These are phyloP conservation scores for Arthrobotrys iridis DNA, from an alignment of 2,329 filamentous ascomycete genomes.

Conservation along the genomic window DNA sequence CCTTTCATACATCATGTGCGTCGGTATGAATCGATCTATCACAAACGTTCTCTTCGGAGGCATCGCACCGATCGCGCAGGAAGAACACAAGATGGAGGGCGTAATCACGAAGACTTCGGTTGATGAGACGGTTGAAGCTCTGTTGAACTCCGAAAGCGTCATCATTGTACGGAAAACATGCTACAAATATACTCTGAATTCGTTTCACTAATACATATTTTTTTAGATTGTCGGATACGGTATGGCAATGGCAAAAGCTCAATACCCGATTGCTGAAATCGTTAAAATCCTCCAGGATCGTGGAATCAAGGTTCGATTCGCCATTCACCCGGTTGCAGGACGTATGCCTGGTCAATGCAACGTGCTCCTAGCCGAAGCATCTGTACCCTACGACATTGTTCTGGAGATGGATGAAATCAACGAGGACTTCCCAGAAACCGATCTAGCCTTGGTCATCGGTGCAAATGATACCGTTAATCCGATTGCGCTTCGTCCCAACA, in stretches of 20 bases:
- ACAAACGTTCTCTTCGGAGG: constrained; percentile 90
- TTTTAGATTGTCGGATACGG: constrained; percentile 79
- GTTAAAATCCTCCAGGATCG: constrained; percentile 76
- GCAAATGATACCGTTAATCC: constrained; percentile 95
- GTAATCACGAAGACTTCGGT: constrained; percentile 79
- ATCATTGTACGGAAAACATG: constrained; percentile 71
- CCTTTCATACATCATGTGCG: constrained; percentile 85
- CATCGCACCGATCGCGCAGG: constrained; percentile 71
- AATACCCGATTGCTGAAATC: constrained; percentile 88
- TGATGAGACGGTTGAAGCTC: constrained; percentile 80
- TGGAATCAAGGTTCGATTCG: constrained; percentile 84
- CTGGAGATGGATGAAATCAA: constrained; percentile 97
- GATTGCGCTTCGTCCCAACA: constrained; percentile 83
- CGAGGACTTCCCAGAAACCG: constrained; percentile 86
- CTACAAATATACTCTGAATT: background rate
- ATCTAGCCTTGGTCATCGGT: constrained; percentile 86
- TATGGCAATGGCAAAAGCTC: constrained; percentile 93
- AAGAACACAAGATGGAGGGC: constrained; percentile 80
- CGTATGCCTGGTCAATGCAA: constrained; percentile 96
- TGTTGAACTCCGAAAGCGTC: constrained; percentile 80
- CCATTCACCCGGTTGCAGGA: constrained; percentile 88
- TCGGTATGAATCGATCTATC: constrained; percentile 91
- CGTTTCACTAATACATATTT: background rate
- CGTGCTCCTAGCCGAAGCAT: constrained; percentile 85
- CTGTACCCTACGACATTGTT: constrained; percentile 89